Base-by-base conservation (phyloP, 345 rosid species). In the Lagerstroemia speciosa region DNA sequence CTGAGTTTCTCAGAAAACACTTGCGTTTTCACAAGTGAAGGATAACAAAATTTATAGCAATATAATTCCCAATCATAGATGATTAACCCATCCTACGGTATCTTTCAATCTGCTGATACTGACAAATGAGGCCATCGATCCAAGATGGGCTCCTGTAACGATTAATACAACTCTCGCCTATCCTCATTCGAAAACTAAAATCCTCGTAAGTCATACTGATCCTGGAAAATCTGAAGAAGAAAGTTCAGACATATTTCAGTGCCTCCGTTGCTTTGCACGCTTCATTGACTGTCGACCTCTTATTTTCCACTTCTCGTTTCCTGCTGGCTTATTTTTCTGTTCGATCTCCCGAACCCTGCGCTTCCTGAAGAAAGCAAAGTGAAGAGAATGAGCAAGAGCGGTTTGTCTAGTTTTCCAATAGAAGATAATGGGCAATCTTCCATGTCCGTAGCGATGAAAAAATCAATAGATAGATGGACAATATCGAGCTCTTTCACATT, bases 331-430 rank as follows among this genome's bases (percentile, higher is more conserved):
- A 69, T 75, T 85, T 64, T 81, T 69, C 43, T 81, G 90, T 67
- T 88, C 93, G 70, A 94, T 94, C 87, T 94, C 99, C 66, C 65
- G 78, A 31, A 92, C 89, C 83, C 87, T 88, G 38, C 97, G 89
- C 80, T 89, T 94, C 85, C 98, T 92, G 87, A 41, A 38, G n/a
- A 62, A 62, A 40, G 22, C 24, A 40, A 69, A 9, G 11, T 24
- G 19, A 45, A 45, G 30, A 57, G 5, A 34, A 32, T 65, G 15
- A 37, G 37, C 62, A 52, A 58, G 1, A 10, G 16, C n/a, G 5
- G 60, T 22, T 58, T 58, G 16, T n/a, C 26, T 27, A 9, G 5
- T 30, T 27, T 58, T 26, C 0, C 1, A 58, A 27, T 27, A 30
- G 10, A n/a, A n/a, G 1, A 30, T 8, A 58, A 58, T 53, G 30